Evolutionary conservation across 1,139 yeast species (phyloP), one percentile per base, ranked within the genome.

Genomic region (Hyphopichia fennica): DNA sequence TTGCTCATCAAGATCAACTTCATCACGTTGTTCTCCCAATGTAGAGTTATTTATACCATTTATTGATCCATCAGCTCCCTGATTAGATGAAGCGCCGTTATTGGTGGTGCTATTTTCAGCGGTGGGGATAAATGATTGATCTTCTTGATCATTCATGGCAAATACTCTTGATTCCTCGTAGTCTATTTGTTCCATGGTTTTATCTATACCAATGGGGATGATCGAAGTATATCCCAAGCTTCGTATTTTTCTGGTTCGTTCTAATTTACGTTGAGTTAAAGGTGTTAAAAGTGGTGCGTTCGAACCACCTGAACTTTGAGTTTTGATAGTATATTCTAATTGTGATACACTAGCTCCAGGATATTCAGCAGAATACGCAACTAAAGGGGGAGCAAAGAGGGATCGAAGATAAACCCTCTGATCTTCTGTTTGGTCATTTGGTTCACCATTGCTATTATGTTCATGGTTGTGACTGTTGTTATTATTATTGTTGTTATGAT

Each of bases 181-280:
- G 25, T 70, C 76, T 3, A 77, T 49, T 41, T 75, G 73, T 31
- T 70, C 75, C 79, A 81, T 69, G 3, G 86, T 81, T 50, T 70
- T 74, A 16, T 72, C 72, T 6, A 82, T 52, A 0, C 87, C 88
- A 28, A 79, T 62, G 0, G 87, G 87, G 23, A 72, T 63, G 31
- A 82, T 54, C 28, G 72, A 66, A 9, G 65, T 52, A 52, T 74
- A 77, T 0, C 88, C 88, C 34, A 71, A 63, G 20, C 63, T 68
- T 27, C 77, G 63, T 18, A 81, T 66, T 9, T 62, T 62, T 34
- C 66, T 69, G 43, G 81, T 56, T 40, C 68, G 70, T 16, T 70
- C 69, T 20, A 73, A 53, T 43, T 71, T 67, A 37, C 63, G 53
- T 42, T 70, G 78, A 0, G 59, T 57, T 34, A 62, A 57, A 1